Percentiles rank a stretch among this genome's conserved stretches.
These are phyloP conservation scores for Meira miltonrushii DNA, from an alignment of 1,284 basidiomycete species.

Conservation along the genomic window DNA sequence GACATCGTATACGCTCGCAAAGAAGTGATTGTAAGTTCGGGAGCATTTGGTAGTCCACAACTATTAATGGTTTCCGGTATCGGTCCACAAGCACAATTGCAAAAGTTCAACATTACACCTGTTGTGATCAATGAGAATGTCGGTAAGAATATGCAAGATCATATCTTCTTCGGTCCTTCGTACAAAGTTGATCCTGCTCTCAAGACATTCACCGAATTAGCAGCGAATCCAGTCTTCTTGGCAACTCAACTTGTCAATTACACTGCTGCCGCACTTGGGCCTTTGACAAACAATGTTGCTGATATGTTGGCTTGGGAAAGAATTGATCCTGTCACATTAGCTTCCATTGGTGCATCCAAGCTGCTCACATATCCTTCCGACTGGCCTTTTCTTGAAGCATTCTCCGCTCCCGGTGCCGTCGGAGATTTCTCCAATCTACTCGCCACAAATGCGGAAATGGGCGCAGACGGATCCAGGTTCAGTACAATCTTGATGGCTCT, in stretches of 20 bases:
- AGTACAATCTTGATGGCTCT: constrained; percentile 29
- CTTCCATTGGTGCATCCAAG: constrained; percentile 18
- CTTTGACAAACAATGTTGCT: constrained; percentile 36
- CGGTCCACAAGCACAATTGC: constrained; percentile 26
- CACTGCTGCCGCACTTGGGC: constrained; percentile 20
- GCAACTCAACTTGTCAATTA: constrained; percentile 22
- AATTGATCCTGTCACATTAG: constrained; percentile 20
- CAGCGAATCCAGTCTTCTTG: constrained; percentile 29
- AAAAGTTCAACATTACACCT: constrained; percentile 20
- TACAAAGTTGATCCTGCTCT: constrained; percentile 28
- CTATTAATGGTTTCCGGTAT: constrained; percentile 44
- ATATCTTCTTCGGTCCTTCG: constrained; percentile 32
- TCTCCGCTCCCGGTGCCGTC: constrained; percentile 31
- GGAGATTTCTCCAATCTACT: constrained; percentile 33
- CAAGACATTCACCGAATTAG: constrained; percentile 24
- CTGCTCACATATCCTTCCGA: constrained; percentile 25
- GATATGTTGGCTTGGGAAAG: constrained; percentile 36
- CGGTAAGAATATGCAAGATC: constrained; percentile 41
- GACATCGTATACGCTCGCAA: constrained; percentile 20
- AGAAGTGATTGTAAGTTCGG: constrained; percentile 47
- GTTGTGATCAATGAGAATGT: constrained; percentile 25
- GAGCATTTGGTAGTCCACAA: constrained; percentile 46
- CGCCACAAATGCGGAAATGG: constrained; percentile 19
- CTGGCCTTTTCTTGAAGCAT: constrained; percentile 35
- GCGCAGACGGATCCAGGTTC: constrained; percentile 19